Base-by-base conservation (phyloP, 805 yeast species). In the Scheffersomyces spartinae region DNA sequence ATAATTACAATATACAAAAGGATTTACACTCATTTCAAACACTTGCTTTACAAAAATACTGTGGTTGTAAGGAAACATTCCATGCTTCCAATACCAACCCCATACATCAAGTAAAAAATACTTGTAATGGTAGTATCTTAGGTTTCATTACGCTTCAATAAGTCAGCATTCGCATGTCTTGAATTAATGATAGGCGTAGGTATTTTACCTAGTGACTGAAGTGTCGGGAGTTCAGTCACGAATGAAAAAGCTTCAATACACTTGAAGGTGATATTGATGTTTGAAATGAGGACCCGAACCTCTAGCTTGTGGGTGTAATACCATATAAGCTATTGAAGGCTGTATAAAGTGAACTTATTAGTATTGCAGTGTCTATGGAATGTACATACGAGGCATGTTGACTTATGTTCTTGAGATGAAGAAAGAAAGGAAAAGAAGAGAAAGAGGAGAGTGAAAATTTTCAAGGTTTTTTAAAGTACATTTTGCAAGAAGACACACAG, bases 151-250 rank as follows among this genome's bases (percentile, higher is more conserved):
- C 15, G 21, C 18, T 13, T 18, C 24, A 31, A 39, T 34, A 30
- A 22, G 27, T 26, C 13, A 13, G 12, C 15, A 25, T 15, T 18
- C 15, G 15, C 15, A 13, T 15, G 18, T 23, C 11, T 12, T 7
- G 24, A 15, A 25, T 33, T 18, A 25, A 20, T 27, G 33, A 25
- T 22, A 23, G 9, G 13, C 20, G 11, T 12, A 24, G 17, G n/a
- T 9, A 26, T 13, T 22, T 26, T 32, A 28, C 28, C 42, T 47
- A 59, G 69, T 62, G 58, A 61, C 77, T 72, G 79, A 76, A 78
- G 88, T 78, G 88, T 78, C 88, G 83, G 86, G 86, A 58, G 47
- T 78, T 75, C 79, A 75, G 76, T 56, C 69, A 68, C 72, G 59
- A 49, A 39, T 37, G 32, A 45, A 42, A 36, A 37, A 41, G 42